These are phyloP conservation scores for Carex sylvatica DNA, from an alignment of 202 grass and related monocot genomes.

Conservation along the genomic window DNA sequence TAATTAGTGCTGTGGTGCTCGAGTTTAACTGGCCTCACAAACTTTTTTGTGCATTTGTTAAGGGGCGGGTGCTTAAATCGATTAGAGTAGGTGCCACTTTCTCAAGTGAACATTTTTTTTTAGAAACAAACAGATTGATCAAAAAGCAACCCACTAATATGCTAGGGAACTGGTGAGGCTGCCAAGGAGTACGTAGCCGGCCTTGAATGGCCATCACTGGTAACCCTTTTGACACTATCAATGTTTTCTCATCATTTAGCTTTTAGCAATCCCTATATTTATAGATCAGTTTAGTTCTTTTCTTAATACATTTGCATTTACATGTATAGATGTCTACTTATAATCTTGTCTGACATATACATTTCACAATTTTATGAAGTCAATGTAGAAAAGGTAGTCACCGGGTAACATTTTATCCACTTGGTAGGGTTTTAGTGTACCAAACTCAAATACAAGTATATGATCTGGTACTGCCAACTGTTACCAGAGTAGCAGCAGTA, in stretches of 20 bases:
- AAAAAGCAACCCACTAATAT: no score
- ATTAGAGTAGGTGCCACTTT: no score
- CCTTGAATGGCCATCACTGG: constrained; percentile 64
- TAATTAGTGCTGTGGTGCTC: no score
- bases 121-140: no score
- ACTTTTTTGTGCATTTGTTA: no score
- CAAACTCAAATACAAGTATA: background rate
- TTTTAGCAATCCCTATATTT: no score
- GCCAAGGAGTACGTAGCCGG: constrained; percentile 81
- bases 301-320: no score
- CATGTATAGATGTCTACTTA: background rate
- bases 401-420: background rate
- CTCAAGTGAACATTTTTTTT: no score
- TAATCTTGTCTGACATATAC: background rate
- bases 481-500: background rate
- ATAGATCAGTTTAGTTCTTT: no score
- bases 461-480: background rate
- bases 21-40: no score
- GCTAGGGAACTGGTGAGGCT: constrained; percentile 36
- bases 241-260: constrained; percentile 31
- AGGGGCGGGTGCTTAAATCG: no score
- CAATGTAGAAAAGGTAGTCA: background rate
- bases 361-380: background rate
- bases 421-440: background rate
- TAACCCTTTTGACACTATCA: constrained; percentile 96